phyloP scores from a whole-genome alignment of 129 eudicot genomes.

The Flaveria linearis region DNA sequence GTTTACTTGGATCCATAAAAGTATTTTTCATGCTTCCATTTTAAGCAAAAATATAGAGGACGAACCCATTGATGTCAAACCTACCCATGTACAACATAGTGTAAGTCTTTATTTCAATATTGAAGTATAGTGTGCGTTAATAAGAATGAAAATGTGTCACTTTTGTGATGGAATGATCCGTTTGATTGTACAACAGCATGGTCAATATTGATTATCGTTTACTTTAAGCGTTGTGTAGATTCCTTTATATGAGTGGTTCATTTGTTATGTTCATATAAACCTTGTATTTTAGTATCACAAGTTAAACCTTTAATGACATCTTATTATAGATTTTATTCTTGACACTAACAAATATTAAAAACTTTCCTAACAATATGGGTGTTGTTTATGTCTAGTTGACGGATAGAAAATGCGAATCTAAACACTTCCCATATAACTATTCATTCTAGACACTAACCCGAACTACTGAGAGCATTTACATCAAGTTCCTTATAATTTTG shows the following conservation, averaged over 20 bases:
- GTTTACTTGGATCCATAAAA: constrained; percentile 14
- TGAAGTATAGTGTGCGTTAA: not conserved
- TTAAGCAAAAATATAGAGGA: constrained; percentile 22
- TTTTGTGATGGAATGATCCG: constrained; percentile 29
- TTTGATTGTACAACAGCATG: constrained; percentile 30
- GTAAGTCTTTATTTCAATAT: constrained; percentile 12
- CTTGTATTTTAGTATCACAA: not conserved
- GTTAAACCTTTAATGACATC: not conserved
- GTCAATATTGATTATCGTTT: constrained; percentile 7
- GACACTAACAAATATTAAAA: not conserved
- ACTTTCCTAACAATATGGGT: no score
- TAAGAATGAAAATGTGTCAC: constrained; percentile 20
- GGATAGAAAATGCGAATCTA: no score
- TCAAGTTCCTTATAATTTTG: no score
- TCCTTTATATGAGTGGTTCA: not conserved
- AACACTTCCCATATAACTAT: no score
- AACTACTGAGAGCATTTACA: no score
- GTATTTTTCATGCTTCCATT: not conserved
- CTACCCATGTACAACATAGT: constrained; percentile 23
- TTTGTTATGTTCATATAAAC: not conserved
- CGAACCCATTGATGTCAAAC: constrained; percentile 22
- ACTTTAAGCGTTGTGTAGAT: constrained; percentile 4
- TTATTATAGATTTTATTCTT: not conserved
- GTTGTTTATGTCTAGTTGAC: no score
- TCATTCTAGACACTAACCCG: no score